These are phyloP conservation scores for Xylaria flabelliformis DNA, from an alignment of 495 filamentous ascomycete species.

Conservation along the genomic window DNA sequence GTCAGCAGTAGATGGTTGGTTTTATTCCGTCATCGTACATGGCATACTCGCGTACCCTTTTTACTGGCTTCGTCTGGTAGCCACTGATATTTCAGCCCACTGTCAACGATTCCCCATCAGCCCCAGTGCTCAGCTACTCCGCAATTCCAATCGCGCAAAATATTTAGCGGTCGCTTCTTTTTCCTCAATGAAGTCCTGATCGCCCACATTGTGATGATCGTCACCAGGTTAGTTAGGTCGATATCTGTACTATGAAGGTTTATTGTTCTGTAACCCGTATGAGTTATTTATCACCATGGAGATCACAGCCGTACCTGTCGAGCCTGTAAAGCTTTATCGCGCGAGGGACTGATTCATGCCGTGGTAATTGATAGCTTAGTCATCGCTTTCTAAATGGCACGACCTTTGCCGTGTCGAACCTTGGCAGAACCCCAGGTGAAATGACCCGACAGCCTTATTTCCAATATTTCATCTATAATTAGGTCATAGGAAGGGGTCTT, in stretches of 20 bases:
- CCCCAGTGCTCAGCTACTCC: conserved; percentile 2
- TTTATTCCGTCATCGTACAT: conserved; percentile 9
- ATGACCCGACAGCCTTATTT: background rate
- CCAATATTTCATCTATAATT: conserved; percentile 23
- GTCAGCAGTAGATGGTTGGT: background rate
- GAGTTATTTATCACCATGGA: background rate
- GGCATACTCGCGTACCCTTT: background rate
- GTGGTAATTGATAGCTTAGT: background rate
- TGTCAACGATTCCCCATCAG: background rate
- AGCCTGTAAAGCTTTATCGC: too few relatives aligned
- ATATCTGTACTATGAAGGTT: background rate
- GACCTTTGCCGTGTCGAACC: conserved; percentile 4
- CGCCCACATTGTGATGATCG: conserved; percentile 1
- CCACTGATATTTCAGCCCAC: background rate
- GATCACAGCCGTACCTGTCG: background rate
- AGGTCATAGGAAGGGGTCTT: background rate
- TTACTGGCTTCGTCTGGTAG: background rate
- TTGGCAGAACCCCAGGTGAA: background rate
- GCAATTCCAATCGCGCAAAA: background rate
- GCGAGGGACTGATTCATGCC: background rate
- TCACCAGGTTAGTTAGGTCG: background rate
- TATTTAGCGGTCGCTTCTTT: conserved; percentile 2
- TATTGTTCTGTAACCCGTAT: background rate
- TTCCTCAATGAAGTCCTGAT: conserved; percentile 9
- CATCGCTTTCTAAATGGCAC: background rate